Evolutionary conservation across 306 rosid genomes (phyloP), one percentile per base, ranked within the genome.

Genomic region (Casuarina glauca): DNA sequence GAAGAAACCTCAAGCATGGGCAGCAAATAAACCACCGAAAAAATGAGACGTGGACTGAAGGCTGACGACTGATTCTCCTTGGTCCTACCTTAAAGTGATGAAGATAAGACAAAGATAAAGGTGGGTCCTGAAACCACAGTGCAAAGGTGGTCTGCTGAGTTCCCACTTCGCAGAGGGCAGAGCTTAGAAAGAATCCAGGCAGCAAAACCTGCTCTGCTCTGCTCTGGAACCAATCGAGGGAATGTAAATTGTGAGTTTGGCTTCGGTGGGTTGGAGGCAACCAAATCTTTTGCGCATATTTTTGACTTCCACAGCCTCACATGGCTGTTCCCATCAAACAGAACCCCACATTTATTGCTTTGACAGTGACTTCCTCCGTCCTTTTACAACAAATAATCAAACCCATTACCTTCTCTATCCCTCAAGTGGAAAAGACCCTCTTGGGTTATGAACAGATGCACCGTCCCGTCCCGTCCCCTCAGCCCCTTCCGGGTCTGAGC

Each of bases 261-360:
- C 69, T 36, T 12, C 15, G 48, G 50, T 42, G 38, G 71, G 38
- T 38, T 15, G 39, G 66, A 78, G 76, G 74, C 61, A 76, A 82
- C 80, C 69, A 89, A 86, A 84, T 86, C 83, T 82, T 84, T 84
- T 84, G 81, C 46, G 77, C 89, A 76, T 76, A 76, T 75, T 75
- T 76, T 89, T 69, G 81, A 83, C 77, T 70, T 69, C 53, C 50
- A 64, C 17, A 44, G 55, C 7, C 66, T 83, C 87, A 83, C 93
- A 78, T 85, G 87, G 76, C 20, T 45, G 75, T 73, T 69, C 62
- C 82, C 78, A 75, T 80, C 82, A 26, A 26, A 26, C 32, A 26
- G n/a, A 63, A 36, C 72, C 79, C 73, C n/a, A 73, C 77, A 85
- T 87, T 89, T 80, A 87, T 83, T 82, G 89, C 80, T 44, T 54